These are phyloP conservation scores for Cryptosporidium muris DNA, from an alignment of 169 alveolate species.

Conservation along the genomic window DNA sequence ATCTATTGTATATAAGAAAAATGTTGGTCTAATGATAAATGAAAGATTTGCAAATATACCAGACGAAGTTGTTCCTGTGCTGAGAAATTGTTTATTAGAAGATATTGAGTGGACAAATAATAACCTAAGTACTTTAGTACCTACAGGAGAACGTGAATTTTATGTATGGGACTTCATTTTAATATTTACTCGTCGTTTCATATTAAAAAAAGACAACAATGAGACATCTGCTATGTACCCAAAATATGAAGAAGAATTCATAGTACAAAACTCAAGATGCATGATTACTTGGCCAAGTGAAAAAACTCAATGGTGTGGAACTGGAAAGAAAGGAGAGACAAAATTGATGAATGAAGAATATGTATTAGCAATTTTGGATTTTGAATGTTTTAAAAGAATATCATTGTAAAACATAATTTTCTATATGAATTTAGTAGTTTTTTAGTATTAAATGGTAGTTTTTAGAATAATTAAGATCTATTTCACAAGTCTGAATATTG, in stretches of 20 bases:
- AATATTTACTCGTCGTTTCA: constrained; percentile 16
- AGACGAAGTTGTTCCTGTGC: constrained; percentile 36
- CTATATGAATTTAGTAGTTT: no score
- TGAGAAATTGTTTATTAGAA: constrained; percentile 28
- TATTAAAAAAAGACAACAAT: constrained; percentile 8
- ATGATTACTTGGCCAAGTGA: constrained; percentile 34
- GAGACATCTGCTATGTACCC: not conserved
- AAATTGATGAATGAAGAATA: constrained; percentile 37
- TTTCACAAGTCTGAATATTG: not conserved
- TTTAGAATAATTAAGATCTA: not conserved
- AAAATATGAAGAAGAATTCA: constrained; percentile 53
- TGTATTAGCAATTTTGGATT: constrained; percentile 33
- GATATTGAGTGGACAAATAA: constrained; percentile 52
- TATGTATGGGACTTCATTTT: constrained; percentile 55
- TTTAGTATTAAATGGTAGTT: no score
- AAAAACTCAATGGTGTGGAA: constrained; percentile 29
- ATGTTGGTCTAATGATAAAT: constrained; percentile 45
- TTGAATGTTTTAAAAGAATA: constrained; percentile 20
- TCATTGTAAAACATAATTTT: not conserved
- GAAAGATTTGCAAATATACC: constrained; percentile 46
- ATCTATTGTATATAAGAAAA: constrained; percentile 23
- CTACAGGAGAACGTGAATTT: constrained; percentile 36
- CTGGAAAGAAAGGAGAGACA: constrained; percentile 30
- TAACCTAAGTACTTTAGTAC: constrained; percentile 21
- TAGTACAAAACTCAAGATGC: constrained; percentile 18